Evolutionary conservation across 208 protist species (phyloP).

Genomic region (Crithidia fasciculata): DNA sequence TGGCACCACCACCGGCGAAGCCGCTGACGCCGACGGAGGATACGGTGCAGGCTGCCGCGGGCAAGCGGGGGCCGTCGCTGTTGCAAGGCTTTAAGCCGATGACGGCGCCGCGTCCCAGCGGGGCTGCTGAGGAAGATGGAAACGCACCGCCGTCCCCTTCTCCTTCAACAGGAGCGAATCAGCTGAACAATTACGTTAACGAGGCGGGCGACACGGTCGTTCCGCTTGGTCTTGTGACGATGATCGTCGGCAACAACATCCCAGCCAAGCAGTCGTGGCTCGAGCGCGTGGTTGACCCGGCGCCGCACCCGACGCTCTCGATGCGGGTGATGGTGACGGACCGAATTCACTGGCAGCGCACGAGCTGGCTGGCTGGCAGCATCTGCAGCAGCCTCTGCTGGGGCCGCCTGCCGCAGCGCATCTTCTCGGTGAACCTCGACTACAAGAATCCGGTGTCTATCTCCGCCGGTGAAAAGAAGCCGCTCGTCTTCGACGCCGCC

Average conservation of each 20-base stretch:
- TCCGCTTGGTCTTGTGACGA: slow-evolving; percentile 80
- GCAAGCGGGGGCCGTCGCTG: slow-evolving; percentile 28
- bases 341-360: slow-evolving; percentile 88
- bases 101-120: slow-evolving; percentile 34
- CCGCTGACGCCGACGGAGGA: slow-evolving; percentile 52
- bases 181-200: slow-evolving; percentile 54
- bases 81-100: slow-evolving; percentile 32
- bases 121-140: background rate
- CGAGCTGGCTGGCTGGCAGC: slow-evolving; percentile 69
- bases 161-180: slow-evolving; percentile 28
- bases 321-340: slow-evolving; percentile 79
- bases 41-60: slow-evolving; percentile 21
- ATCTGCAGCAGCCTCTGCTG: slow-evolving; percentile 82
- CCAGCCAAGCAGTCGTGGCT: slow-evolving; percentile 56
- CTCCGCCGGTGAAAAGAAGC: slow-evolving; percentile 30
- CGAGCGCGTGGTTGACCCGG: slow-evolving; percentile 64
- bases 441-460: slow-evolving; percentile 67
- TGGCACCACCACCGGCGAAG: slow-evolving; percentile 34
- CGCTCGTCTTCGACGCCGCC: slow-evolving; percentile 46
- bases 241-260: slow-evolving; percentile 76
- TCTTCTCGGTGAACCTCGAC: slow-evolving; percentile 83
- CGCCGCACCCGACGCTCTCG: slow-evolving; percentile 76
- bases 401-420: slow-evolving; percentile 73
- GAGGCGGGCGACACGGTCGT: slow-evolving; percentile 45
- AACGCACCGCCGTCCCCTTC: background rate